These are phyloP conservation scores for Epichloe sp. DNA, from an alignment of 2,329 filamentous ascomycete genomes.

Conservation along the genomic window DNA sequence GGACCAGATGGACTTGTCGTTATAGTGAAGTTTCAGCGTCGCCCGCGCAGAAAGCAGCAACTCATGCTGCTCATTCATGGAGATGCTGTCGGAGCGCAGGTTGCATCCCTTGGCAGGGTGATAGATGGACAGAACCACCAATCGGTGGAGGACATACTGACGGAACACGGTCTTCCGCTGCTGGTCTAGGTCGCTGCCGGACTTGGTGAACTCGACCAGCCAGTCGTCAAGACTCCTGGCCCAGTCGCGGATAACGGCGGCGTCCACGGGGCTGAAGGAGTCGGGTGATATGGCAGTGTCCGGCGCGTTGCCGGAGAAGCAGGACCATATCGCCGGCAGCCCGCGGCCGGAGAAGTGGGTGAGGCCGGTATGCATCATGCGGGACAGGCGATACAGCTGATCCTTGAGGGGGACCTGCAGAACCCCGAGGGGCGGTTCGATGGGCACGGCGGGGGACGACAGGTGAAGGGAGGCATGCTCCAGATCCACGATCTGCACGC, in stretches of 20 bases:
- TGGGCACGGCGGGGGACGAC: conserved; percentile 26
- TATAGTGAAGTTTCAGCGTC: conserved; percentile 24
- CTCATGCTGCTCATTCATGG: conserved; percentile 26
- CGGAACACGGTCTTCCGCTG: conserved; percentile 24
- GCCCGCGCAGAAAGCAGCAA: conserved; percentile 27
- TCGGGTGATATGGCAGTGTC: conserved; percentile 10
- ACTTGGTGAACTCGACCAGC: conserved; percentile 25
- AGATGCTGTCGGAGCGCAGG: conserved; percentile 22
- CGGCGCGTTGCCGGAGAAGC: conserved; percentile 16
- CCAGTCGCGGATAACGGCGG: conserved; percentile 29
- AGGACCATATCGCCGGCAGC: conserved; percentile 30
- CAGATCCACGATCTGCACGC: conserved; percentile 28
- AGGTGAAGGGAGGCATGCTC: conserved; percentile 29
- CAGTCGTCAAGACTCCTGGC: conserved; percentile 27
- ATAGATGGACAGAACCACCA: conserved; percentile 30
- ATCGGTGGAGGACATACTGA: conserved; percentile 28
- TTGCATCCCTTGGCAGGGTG: conserved; percentile 27
- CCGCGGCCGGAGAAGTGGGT: conserved; percentile 28
- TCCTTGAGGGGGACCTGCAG: conserved; percentile 25
- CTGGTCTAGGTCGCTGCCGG: conserved; percentile 17
- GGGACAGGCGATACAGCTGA: conserved; percentile 26
- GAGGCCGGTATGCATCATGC: conserved; percentile 31
- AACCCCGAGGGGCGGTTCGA: conserved; percentile 23
- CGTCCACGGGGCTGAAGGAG: conserved; percentile 25
- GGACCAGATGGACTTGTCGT: conserved; percentile 29